These are phyloP conservation scores for Conringia planisiliqua DNA, from an alignment of 345 rosid species.

Conservation along the genomic window DNA sequence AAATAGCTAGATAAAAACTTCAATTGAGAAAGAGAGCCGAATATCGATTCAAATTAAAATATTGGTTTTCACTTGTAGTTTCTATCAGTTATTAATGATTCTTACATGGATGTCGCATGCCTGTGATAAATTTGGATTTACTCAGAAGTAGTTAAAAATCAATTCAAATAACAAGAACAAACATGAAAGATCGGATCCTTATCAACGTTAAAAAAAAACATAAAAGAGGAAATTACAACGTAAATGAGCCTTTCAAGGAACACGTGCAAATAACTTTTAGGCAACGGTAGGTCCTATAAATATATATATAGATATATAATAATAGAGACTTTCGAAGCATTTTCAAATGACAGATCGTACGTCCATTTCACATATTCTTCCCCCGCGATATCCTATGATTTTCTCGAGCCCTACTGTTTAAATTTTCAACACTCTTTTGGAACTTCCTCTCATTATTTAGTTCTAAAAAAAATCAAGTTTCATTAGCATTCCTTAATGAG, in stretches of 20 bases:
- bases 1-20: background rate
- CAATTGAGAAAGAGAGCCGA: background rate
- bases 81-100: background rate
- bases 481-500: background rate
- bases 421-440: background rate
- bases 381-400: background rate
- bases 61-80: background rate
- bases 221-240: background rate
- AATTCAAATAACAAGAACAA: background rate
- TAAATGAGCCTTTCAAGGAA: background rate
- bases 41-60: background rate
- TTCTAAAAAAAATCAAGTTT: background rate
- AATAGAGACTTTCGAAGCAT: background rate
- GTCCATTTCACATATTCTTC: background rate
- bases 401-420: background rate
- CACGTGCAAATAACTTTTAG: slow-evolving; percentile 11
- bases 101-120: background rate
- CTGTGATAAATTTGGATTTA: background rate
- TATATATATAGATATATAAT: background rate
- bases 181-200: background rate
- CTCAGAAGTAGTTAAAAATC: background rate
- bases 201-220: background rate
- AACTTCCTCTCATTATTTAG: background rate
- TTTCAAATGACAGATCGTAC: slow-evolving; percentile 3
- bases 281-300: background rate